Conservation (phyloP, 495 filamentous ascomycete genomes). For the Tricharina praecox region DNA sequence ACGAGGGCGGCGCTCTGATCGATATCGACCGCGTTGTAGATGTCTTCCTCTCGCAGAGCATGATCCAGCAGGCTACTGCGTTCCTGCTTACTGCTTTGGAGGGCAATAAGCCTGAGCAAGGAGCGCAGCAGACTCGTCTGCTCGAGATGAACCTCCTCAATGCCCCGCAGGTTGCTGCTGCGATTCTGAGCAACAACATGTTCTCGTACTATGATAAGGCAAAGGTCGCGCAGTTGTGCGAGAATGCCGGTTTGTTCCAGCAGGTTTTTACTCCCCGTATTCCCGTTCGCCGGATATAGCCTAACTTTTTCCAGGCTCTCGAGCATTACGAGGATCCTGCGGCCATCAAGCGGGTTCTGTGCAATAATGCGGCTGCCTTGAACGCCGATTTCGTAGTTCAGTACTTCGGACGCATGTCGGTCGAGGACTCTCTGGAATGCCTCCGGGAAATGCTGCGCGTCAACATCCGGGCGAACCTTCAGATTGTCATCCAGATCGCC, state of each 20-base stretch:
- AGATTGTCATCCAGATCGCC: constrained; percentile 81
- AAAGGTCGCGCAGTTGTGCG: constrained; percentile 74
- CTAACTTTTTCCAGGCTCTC: constrained; percentile 37
- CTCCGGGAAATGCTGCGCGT: constrained; percentile 86
- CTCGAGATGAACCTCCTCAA: constrained; percentile 97
- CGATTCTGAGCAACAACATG: constrained; percentile 93
- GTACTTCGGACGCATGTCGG: constrained; percentile 83
- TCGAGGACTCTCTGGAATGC: constrained; percentile 87
- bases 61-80: constrained; percentile 92
- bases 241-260: constrained; percentile 71
- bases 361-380: constrained; percentile 55
- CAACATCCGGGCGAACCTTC: constrained; percentile 94
- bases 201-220: constrained; percentile 89
- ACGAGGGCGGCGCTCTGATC: constrained; percentile 67
- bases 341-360: constrained; percentile 70
- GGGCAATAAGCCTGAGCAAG: constrained; percentile 87
- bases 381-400: constrained; percentile 77
- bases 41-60: constrained; percentile 91
- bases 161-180: constrained; percentile 92
- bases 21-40: constrained; percentile 92
- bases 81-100: constrained; percentile 91
- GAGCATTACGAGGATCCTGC: constrained; percentile 85
- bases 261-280: constrained; percentile 29
- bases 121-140: constrained; percentile 76
- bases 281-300: neutral